Conservation (phyloP, 768 basidiomycete species). For the Russula emetica region DNA sequence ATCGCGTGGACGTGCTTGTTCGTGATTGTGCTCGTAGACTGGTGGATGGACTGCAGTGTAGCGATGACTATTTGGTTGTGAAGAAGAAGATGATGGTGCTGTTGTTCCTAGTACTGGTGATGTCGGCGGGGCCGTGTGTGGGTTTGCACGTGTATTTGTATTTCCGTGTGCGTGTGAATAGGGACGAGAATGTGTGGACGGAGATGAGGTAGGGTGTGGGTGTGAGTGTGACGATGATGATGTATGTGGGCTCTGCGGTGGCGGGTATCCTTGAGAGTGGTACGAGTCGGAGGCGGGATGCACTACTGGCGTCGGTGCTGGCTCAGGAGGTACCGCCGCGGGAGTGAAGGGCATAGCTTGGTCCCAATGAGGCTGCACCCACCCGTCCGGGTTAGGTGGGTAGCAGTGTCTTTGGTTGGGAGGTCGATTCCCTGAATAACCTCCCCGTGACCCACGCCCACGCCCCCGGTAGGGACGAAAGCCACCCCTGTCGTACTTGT, state of each 20-base stretch:
- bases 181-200: background rate
- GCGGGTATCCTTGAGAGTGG: slow-evolving; percentile 7
- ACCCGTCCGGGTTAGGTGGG: background rate
- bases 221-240: background rate
- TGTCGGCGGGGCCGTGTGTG: background rate
- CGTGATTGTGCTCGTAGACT: slow-evolving; percentile 5
- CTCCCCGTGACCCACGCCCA: slow-evolving; percentile 12
- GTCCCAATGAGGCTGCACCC: background rate
- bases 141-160: background rate
- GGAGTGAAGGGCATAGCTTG: background rate
- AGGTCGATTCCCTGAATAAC: slow-evolving; percentile 3
- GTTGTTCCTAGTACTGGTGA: background rate
- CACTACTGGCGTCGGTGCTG: background rate
- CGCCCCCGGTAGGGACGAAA: slow-evolving; percentile 10
- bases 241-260: background rate
- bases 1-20: background rate
- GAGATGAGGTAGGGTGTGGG: background rate
- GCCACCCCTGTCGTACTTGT: background rate
- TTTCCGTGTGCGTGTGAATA: background rate
- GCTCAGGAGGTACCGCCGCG: background rate
- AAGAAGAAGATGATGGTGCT: background rate
- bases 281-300: background rate
- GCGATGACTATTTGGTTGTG: background rate
- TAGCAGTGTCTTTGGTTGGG: background rate
- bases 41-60: background rate